These are phyloP conservation scores for Claviceps sp. DNA, from an alignment of 2,329 filamentous ascomycete genomes.

Conservation along the genomic window DNA sequence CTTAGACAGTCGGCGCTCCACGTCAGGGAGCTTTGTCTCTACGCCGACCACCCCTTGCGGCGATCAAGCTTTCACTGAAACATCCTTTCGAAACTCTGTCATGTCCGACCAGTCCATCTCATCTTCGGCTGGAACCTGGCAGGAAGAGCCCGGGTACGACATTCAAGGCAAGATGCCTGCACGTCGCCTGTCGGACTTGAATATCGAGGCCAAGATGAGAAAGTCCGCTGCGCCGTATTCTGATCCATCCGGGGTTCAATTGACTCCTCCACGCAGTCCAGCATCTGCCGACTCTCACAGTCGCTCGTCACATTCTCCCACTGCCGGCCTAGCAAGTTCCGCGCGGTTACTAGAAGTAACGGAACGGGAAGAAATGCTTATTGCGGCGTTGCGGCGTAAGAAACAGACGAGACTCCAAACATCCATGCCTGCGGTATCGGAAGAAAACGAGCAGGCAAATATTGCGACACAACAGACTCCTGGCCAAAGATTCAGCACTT, in stretches of 20 bases:
- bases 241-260: constrained; percentile 23
- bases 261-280: constrained; percentile 38
- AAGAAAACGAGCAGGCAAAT: constrained; percentile 11
- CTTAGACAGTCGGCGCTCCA: constrained; percentile 4
- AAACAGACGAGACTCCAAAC: constrained; percentile 41
- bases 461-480: background rate
- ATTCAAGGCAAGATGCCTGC: constrained; percentile 26
- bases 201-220: constrained; percentile 3
- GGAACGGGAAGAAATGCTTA: constrained; percentile 43
- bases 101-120: constrained; percentile 26
- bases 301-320: constrained; percentile 24
- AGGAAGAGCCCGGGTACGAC: constrained; percentile 17
- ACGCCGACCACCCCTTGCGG: constrained; percentile 14
- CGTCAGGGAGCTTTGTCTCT: constrained; percentile 7
- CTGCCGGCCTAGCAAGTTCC: constrained; percentile 18
- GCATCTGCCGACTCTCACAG: constrained; percentile 36
- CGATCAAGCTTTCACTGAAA: constrained; percentile 13
- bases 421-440: constrained; percentile 29
- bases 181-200: constrained; percentile 12
- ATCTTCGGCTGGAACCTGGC: constrained; percentile 21
- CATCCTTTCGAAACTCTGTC: constrained; percentile 16
- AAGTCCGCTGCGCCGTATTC: background rate
- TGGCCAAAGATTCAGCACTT: background rate
- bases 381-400: constrained; percentile 43
- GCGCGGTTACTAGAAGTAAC: constrained; percentile 44